Evolutionary conservation across 345 rosid species (phyloP).

Genomic region (Moricandia arvensis): DNA sequence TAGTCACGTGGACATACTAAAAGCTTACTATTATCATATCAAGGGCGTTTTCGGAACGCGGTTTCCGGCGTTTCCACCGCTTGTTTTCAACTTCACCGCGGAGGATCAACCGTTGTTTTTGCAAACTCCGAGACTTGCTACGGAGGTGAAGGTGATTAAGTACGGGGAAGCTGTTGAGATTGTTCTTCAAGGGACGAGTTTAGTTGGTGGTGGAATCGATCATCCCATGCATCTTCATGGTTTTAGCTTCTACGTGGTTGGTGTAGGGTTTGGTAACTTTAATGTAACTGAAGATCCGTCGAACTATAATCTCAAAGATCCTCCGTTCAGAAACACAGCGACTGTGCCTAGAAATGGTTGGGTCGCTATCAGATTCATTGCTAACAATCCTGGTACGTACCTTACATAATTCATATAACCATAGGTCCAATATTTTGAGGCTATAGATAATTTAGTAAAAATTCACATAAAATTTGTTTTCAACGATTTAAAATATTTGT

Average conservation of each 20-base stretch:
- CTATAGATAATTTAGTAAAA: no score
- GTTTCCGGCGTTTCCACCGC: constrained; percentile 41
- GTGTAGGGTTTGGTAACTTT: constrained; percentile 27
- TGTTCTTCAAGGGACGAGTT: constrained; percentile 31
- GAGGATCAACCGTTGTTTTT: constrained; percentile 15
- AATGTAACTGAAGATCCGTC: constrained; percentile 18
- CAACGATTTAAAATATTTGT: no score
- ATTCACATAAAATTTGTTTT: no score
- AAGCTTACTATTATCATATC: constrained; percentile 24
- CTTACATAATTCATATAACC: background rate
- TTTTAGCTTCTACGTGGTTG: constrained; percentile 22
- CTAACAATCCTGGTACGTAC: constrained; percentile 30
- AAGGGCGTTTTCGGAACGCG: constrained; percentile 23
- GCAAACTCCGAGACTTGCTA: constrained; percentile 26
- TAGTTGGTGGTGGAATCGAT: constrained; percentile 20
- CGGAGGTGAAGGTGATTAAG: constrained; percentile 15
- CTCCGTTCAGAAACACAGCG: constrained; percentile 24
- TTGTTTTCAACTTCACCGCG: constrained; percentile 30
- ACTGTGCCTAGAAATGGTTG: constrained; percentile 32
- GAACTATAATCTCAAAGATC: constrained; percentile 22
- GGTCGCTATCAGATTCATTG: constrained; percentile 27
- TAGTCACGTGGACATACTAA: constrained; percentile 27
- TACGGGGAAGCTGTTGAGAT: constrained; percentile 21
- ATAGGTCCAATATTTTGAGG: no score
- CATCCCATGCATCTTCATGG: constrained; percentile 39